phyloP scores from a whole-genome alignment of 768 basidiomycete genomes.

The Auricularia cornea region DNA sequence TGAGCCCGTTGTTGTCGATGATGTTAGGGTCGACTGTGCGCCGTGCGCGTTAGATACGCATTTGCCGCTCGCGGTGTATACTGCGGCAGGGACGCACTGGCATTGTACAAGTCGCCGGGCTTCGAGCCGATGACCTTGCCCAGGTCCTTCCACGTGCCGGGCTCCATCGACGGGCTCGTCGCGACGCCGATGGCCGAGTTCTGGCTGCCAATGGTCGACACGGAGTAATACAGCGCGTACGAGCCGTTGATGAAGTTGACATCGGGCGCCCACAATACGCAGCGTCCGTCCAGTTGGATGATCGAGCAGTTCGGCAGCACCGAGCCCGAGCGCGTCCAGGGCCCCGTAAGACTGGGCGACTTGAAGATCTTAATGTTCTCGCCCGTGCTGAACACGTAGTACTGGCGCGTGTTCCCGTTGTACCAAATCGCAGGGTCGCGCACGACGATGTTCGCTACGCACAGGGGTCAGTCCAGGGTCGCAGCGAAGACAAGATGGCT shows the following conservation, averaged over 20 bases:
- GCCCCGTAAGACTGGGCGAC: background rate
- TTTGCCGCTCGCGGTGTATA: background rate
- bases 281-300: slow-evolving; percentile 8
- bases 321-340: slow-evolving; percentile 15
- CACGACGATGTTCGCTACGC: background rate
- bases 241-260: slow-evolving; percentile 14
- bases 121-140: slow-evolving; percentile 14
- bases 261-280: slow-evolving; percentile 20
- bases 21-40: slow-evolving; percentile 10
- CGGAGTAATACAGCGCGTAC: slow-evolving; percentile 18
- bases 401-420: background rate
- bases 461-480: background rate
- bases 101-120: slow-evolving; percentile 13
- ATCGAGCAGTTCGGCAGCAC: slow-evolving; percentile 11
- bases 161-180: slow-evolving; percentile 16
- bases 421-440: background rate
- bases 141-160: slow-evolving; percentile 18
- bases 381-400: background rate
- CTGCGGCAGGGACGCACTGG: background rate
- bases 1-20: slow-evolving; percentile 12
- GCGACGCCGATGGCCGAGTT: slow-evolving; percentile 18
- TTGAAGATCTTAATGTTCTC: background rate
- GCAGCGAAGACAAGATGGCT: background rate
- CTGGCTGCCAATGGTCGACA: slow-evolving; percentile 17
- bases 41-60: background rate